phyloP scores from a whole-genome alignment of 2,329 filamentous ascomycete species.

The Fusarium sp. region DNA sequence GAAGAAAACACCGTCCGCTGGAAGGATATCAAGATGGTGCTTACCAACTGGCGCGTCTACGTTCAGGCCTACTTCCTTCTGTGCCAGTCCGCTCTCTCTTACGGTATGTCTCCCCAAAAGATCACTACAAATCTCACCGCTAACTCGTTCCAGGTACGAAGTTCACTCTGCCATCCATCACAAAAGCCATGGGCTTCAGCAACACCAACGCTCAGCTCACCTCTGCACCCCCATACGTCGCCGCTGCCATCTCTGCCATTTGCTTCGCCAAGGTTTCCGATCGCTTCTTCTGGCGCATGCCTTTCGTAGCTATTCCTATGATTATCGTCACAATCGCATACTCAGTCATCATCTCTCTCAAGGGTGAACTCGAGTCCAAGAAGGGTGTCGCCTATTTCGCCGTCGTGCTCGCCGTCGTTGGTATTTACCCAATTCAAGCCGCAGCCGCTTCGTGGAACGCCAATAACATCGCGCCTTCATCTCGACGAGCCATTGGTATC shows the following conservation, averaged over 20 bases:
- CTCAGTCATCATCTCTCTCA: constrained; percentile 37
- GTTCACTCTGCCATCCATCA: constrained; percentile 43
- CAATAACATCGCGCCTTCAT: constrained; percentile 41
- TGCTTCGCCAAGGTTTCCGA: constrained; percentile 74
- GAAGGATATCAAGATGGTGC: constrained; percentile 42
- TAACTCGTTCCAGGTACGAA: constrained; percentile 32
- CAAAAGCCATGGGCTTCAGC: constrained; percentile 42
- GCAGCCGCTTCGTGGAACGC: constrained; percentile 42
- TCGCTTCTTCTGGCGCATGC: constrained; percentile 58
- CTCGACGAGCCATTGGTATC: constrained; percentile 50
- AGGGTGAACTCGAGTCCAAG: constrained; percentile 32
- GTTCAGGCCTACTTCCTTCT: constrained; percentile 46
- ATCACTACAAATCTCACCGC: fast-evolving
- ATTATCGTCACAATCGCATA: constrained; percentile 36
- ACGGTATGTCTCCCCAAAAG: constrained; percentile 23
- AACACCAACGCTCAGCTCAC: constrained; percentile 52
- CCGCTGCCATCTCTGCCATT: constrained; percentile 72
- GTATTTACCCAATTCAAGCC: constrained; percentile 41
- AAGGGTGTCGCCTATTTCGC: constrained; percentile 38
- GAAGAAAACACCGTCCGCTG: constrained; percentile 38
- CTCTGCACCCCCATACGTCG: constrained; percentile 68
- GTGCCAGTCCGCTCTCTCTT: constrained; percentile 44
- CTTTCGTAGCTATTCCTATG: constrained; percentile 40
- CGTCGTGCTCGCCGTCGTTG: constrained; percentile 35
- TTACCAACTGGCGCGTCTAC: constrained; percentile 49